These are phyloP conservation scores for Sporothrix protearum DNA, from an alignment of 2,329 filamentous ascomycete genomes.

Conservation along the genomic window DNA sequence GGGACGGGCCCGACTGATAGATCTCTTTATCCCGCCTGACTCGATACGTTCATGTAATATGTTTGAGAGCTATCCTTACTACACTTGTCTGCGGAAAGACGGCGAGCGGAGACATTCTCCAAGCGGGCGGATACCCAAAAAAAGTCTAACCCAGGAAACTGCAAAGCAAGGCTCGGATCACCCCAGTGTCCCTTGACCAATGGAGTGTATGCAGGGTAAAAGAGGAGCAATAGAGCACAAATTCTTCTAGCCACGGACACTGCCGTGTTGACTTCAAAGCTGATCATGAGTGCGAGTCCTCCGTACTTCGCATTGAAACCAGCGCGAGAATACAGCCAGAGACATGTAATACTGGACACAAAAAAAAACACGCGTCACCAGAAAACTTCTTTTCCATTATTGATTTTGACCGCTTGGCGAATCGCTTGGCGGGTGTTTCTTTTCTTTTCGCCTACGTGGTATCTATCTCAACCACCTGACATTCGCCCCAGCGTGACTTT, in stretches of 20 bases:
- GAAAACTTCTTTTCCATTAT: background rate
- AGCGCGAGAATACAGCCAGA: no score
- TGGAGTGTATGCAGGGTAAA: background rate
- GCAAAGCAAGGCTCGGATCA: slow-evolving; percentile 8
- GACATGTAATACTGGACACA: no score
- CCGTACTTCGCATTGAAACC: no score
- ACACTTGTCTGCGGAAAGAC: background rate
- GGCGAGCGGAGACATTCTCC: background rate
- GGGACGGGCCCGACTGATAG: background rate
- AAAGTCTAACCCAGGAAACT: background rate
- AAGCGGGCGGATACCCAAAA: background rate
- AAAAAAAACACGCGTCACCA: background rate
- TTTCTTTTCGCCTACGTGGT: no score
- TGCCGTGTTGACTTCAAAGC: background rate
- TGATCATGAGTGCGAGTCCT: background rate
- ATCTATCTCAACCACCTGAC: background rate
- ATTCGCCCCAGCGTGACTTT: background rate
- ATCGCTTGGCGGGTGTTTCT: background rate
- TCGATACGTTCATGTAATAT: slow-evolving; percentile 21
- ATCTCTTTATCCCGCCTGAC: slow-evolving; percentile 7
- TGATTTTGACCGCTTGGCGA: background rate
- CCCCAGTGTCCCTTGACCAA: background rate
- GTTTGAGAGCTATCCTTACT: background rate
- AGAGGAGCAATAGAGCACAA: background rate
- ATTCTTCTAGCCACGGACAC: background rate